Conservation (phyloP, 345 rosid species). For the Populus pruinosa region DNA sequence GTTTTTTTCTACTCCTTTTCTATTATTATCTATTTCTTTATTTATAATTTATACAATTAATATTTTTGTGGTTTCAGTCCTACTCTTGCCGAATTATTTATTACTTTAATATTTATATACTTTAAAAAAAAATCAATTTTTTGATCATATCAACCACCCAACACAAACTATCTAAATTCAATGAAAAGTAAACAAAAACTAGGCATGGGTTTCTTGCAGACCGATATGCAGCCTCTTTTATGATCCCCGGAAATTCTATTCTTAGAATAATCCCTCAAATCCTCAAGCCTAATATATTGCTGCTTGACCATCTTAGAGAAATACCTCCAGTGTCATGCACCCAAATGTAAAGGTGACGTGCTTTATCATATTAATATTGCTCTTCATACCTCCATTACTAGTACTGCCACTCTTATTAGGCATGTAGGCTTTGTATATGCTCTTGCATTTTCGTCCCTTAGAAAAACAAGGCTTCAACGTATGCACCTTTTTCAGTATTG, state of each 20-base stretch:
- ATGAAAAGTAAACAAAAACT: conserved; percentile 47
- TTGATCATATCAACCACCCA: no score
- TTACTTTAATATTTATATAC: no score
- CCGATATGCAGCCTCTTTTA: conserved; percentile 67
- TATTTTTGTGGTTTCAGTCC: no score
- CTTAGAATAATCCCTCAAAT: conserved; percentile 75
- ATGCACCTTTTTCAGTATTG: conserved; percentile 73
- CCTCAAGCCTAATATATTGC: conserved; percentile 80
- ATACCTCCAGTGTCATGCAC: conserved; percentile 62
- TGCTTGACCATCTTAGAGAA: conserved; percentile 82
- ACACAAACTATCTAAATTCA: no score
- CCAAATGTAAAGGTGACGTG: conserved; percentile 84
- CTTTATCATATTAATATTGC: conserved; percentile 68
- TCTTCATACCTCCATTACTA: conserved; percentile 42
- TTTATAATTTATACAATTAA: no score
- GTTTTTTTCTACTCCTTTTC: no score
- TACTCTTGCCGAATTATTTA: no score
- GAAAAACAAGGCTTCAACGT: conserved; percentile 79
- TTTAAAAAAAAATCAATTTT: no score
- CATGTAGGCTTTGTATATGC: conserved; percentile 72
- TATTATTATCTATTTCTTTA: no score
- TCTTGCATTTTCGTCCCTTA: conserved; percentile 64
- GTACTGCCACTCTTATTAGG: conserved; percentile 30
- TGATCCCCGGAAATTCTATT: conserved; percentile 67
- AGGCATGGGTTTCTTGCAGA: conserved; percentile 74